Evolutionary conservation across 306 rosid species (phyloP), one percentile per base, ranked within the genome.

Genomic region (Lathyrus aphaca): DNA sequence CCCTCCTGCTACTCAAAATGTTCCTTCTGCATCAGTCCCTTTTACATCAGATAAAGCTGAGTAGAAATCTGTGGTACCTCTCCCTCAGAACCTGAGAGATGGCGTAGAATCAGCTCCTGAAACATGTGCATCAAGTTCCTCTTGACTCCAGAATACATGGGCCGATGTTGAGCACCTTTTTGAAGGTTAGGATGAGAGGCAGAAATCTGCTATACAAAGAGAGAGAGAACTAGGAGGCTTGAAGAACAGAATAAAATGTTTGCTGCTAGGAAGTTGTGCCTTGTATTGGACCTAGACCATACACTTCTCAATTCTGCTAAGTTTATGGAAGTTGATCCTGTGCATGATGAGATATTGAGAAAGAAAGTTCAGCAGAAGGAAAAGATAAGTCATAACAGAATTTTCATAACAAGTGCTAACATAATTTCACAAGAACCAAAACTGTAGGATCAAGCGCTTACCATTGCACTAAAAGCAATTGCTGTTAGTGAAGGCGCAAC

Each of bases 291-390:
- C 84, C 83, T 95, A 58, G 99, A 95, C 81, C 99, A 95, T 80
- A 95, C 99, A 7, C 96, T 95, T 74, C 95, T 95, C 64, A 95
- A 95, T 91, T 95, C 99, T 45, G 99, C 99, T 3, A 95, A 95
- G 99, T 95, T 95, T 86, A 89, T 79, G 56, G 99, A 95, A 81
- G 96, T 95, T 15, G 99, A 95, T 77, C 95, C 91, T 6, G 82
- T 83, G 73, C 97, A 95, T 69, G 99, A 95, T 23, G 99, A 89
- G 57, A 86, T 95, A 67, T 83, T 95, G 87, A 84, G 97, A 77
- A 95, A 87, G 85, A 91, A 91, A 74, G 96, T n/a, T n/a, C n/a
- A n/a, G n/a, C n/a, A n/a, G n/a, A n/a, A n/a, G n/a, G n/a, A n/a
- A n/a, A n/a, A n/a, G n/a, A n/a, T n/a, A n/a, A n/a, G n/a, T n/a